phyloP scores from a whole-genome alignment of 768 basidiomycete species.

The Amanita thiersii region DNA sequence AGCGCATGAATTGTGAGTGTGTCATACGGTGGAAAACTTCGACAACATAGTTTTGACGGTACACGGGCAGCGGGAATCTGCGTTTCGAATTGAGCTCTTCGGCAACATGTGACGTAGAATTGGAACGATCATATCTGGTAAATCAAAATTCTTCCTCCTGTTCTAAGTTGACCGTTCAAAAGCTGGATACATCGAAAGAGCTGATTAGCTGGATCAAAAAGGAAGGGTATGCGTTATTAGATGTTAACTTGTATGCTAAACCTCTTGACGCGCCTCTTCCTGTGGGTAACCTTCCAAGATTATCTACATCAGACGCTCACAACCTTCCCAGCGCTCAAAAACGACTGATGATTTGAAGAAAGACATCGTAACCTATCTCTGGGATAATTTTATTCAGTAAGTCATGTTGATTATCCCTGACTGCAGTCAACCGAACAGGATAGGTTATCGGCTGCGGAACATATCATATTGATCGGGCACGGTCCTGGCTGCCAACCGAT shows the following conservation, averaged over 20 bases:
- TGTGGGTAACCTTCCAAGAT: conserved; percentile 6
- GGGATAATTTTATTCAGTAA: conserved; percentile 95
- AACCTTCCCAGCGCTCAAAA: conserved; percentile 27
- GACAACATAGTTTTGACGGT: neutral
- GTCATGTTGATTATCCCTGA: conserved; percentile 17
- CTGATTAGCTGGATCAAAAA: conserved; percentile 70
- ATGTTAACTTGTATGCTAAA: conserved; percentile 78
- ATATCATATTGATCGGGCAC: conserved; percentile 80
- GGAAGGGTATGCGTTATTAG: conserved; percentile 67
- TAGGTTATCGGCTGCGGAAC: conserved; percentile 66
- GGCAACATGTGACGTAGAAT: conserved; percentile 58
- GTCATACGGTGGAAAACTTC: neutral
- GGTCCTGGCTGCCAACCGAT: conserved; percentile 76
- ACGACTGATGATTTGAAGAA: conserved; percentile 35
- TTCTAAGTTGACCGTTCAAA: conserved; percentile 3
- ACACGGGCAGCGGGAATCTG: conserved; percentile 88
- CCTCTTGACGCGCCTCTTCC: conserved; percentile 23
- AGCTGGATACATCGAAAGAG: conserved; percentile 83
- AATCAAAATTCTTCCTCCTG: conserved; percentile 9
- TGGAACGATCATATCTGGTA: conserved; percentile 85
- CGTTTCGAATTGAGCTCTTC: conserved; percentile 76
- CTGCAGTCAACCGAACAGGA: conserved; percentile 1
- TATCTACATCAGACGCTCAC: neutral
- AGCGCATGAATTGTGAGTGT: conserved; percentile 87
- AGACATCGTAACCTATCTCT: conserved; percentile 74